Evolutionary conservation across 768 basidiomycete species (phyloP).

Genomic region (Collybiopsis luxurians): DNA sequence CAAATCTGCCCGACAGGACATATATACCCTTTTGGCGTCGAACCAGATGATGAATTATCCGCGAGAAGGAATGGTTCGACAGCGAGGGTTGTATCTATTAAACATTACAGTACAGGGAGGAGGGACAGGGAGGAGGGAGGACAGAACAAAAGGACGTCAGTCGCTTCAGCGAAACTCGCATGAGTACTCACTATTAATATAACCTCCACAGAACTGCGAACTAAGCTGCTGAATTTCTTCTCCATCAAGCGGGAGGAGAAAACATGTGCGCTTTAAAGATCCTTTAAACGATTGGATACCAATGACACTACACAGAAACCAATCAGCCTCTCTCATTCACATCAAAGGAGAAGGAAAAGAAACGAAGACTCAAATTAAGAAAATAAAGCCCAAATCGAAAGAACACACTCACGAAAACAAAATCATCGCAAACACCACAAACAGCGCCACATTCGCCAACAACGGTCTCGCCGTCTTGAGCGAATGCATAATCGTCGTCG

Average conservation of each 20-base stretch:
- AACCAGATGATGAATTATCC: slow-evolving; percentile 33
- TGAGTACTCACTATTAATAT: slow-evolving; percentile 49
- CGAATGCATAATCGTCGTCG: slow-evolving; percentile 91
- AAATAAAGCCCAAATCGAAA: background rate
- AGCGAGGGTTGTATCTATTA: slow-evolving; percentile 38
- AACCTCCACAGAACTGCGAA: slow-evolving; percentile 75
- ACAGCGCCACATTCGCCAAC: slow-evolving; percentile 87
- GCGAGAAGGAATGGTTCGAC: slow-evolving; percentile 37
- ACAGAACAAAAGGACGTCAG: too few species aligned
- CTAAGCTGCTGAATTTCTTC: slow-evolving; percentile 44
- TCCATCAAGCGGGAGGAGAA: slow-evolving; percentile 52
- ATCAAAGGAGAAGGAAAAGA: background rate
- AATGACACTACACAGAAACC: slow-evolving; percentile 77
- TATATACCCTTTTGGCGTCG: slow-evolving; percentile 73
- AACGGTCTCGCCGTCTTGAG: slow-evolving; percentile 88
- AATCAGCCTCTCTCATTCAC: too few species aligned
- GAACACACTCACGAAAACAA: slow-evolving; percentile 73
- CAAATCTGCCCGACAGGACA: slow-evolving; percentile 89
- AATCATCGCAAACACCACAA: slow-evolving; percentile 85
- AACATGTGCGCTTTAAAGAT: slow-evolving; percentile 67
- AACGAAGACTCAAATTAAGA: background rate
- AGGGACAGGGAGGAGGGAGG: too few species aligned
- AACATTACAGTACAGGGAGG: too few species aligned
- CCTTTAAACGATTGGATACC: slow-evolving; percentile 95
- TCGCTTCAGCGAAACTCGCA: too few species aligned